Base-by-base conservation (phyloP, 768 basidiomycete genomes). In the Lepiota venenata region DNA sequence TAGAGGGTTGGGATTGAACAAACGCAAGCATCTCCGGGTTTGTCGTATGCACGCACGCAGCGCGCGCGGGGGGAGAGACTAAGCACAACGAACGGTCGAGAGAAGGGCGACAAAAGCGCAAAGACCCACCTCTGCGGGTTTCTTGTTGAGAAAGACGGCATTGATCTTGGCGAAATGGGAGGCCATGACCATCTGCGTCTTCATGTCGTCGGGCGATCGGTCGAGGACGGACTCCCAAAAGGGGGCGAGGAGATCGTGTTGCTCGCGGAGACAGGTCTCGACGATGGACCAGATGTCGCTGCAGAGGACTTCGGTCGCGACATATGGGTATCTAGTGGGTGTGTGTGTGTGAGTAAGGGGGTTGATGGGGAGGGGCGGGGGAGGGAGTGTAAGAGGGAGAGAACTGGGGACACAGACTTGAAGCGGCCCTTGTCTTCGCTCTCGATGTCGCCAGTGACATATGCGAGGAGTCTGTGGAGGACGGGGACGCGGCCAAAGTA, bases 101-200 rank as follows among this genome's bases (percentile, higher is more conserved):
- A 66, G 63, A 58, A n/a, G 62, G 61, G 61, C 66, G 61, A 62
- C 7, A 18, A n/a, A n/a, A n/a, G 21, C 12, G 6, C 12, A 61
- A 61, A 25, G 47, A 78, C 79, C 66, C 71, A 93, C 93, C 83
- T 97, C 93, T 58, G 79, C 79, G 21, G 92, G 91, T 70, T 91
- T 90, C 75, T 94, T 95, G 59, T 77, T 85, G 63, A 99, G 71
- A 61, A 98, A 91, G 1, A 87, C 81, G 37, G 88, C 84, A 65
- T 93, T 97, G 60, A 98, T 90, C 70, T 96, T 92, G n/a, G 88
- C 84, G 74, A 97, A 99, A 69, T 92, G 90, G 1, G 92, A 85
- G 27, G 93, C 89, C 77, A 96, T 88, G 54, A 87, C 80, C 75
- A 88, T 90, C 61, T 88, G 82, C 12, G 82, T 87, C 70, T 88